Percentiles rank a stretch among this genome's conserved stretches.
These are phyloP conservation scores for Neonectria ditissima DNA, from an alignment of 2,329 filamentous ascomycete species.

Conservation along the genomic window DNA sequence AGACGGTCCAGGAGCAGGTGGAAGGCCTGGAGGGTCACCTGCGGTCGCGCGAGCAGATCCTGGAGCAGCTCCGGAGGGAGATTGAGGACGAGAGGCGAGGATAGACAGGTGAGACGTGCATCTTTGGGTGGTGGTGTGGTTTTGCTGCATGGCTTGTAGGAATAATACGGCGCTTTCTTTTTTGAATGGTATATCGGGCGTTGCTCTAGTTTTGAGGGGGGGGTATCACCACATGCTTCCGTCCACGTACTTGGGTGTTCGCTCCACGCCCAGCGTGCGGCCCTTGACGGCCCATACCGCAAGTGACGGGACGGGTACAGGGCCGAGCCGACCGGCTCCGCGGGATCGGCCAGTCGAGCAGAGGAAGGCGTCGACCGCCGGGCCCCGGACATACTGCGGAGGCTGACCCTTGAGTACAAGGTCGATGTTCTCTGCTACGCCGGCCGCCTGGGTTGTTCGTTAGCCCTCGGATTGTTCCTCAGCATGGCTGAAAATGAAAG, in stretches of 20 bases:
- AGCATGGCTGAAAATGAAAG: background rate
- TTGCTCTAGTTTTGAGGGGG: conserved; percentile 31
- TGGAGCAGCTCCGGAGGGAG: conserved; percentile 82
- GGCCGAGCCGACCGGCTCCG: conserved; percentile 61
- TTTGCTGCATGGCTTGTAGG: conserved; percentile 39
- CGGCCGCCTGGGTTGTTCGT: conserved; percentile 54
- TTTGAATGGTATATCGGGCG: conserved; percentile 42
- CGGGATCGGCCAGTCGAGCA: conserved; percentile 62
- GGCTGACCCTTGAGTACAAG: conserved; percentile 58
- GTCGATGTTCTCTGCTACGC: conserved; percentile 66
- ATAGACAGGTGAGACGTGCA: conserved; percentile 49
- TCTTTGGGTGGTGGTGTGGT: conserved; percentile 27
- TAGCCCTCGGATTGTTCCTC: background rate
- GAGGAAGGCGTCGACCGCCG: conserved; percentile 62
- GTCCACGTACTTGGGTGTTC: conserved; percentile 58
- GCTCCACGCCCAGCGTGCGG: conserved; percentile 60
- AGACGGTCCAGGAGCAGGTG: conserved; percentile 92
- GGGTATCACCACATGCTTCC: conserved; percentile 59
- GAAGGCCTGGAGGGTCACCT: conserved; percentile 90
- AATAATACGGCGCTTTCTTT: conserved; percentile 45
- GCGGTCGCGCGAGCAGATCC: conserved; percentile 76
- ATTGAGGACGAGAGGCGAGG: conserved; percentile 86
- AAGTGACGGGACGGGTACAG: conserved; percentile 62
- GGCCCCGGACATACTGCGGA: conserved; percentile 58
- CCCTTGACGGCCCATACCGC: conserved; percentile 65